Evolutionary conservation across 2,329 filamentous ascomycete genomes (phyloP), one percentile per base, ranked within the genome.

Genomic region (Daldinia sp.): DNA sequence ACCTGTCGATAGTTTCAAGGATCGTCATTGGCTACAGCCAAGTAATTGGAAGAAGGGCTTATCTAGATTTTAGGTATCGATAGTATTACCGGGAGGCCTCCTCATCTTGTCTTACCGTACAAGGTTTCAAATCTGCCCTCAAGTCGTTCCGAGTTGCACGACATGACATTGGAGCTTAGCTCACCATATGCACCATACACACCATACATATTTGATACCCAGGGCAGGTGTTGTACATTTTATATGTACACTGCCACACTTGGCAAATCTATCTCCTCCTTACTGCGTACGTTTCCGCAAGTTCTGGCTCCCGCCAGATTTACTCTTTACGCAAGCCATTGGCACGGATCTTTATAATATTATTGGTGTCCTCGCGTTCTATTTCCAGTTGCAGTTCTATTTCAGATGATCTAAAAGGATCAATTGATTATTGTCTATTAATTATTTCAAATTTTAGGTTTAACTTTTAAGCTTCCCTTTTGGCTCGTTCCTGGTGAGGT

Each of bases 231-330:
- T 23, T 23, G 13, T 50, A 30, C 23, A 30, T 18, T 6, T 6
- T 48, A 10, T 23, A 39, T 48, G 44, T 28, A 39, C 74, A 73
- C 68, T 73, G 74, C 74, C 74, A 74, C 73, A 42, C 69, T 75
- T 74, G 73, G 72, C 71, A 35, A 53, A 54, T 35, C 48, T 53
- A 15, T 39, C 58, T 23, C 55, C 7, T 54, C 44, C 39, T 55
- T 15, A 23, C 53, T 48, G 46, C 35, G 26, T 68, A 54, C 4
- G 26, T 55, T 20, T 54, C 13, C 12, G n/a, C 33, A 20, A 23
- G 15, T 53, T 53, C 35, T 7, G 6, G 15, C 15, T 28, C 33
- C 48, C 41, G 10, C 33, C 55, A 61, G 58, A 54, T 42, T 54
- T 13, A 41, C 18, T 51, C 13, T 54, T 54, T 41, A 10, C 41